Conservation (phyloP, 331 rosid species). For the Quercus lobata region DNA sequence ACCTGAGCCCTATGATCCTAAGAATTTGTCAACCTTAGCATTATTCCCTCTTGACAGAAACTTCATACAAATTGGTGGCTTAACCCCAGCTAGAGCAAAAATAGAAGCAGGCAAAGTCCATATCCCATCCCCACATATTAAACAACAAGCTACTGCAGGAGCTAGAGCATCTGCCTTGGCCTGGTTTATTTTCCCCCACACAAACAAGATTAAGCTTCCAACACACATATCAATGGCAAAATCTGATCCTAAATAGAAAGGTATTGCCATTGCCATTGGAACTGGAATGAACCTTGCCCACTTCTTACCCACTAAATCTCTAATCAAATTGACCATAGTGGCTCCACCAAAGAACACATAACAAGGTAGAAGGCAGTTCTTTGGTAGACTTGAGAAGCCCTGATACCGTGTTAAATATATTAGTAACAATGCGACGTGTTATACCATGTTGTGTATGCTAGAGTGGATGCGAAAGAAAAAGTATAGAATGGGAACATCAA, state of each 20-base stretch:
- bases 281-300: slow-evolving; percentile 29
- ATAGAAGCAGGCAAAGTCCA: slow-evolving; percentile 76
- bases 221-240: slow-evolving; percentile 50
- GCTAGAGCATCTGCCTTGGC: slow-evolving; percentile 67
- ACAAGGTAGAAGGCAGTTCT: too few relatives aligned
- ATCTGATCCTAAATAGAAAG: slow-evolving; percentile 41
- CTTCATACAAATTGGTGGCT: slow-evolving; percentile 84
- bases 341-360: too few relatives aligned
- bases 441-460: too few relatives aligned
- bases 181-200: slow-evolving; percentile 53
- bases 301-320: background rate
- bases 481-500: too few relatives aligned
- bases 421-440: too few relatives aligned
- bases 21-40: slow-evolving; percentile 32
- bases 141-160: slow-evolving; percentile 74
- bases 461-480: too few relatives aligned
- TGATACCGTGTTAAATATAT: too few relatives aligned
- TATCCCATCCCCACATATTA: slow-evolving; percentile 77
- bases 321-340: too few relatives aligned
- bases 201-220: slow-evolving; percentile 57
- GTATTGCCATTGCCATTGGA: slow-evolving; percentile 59
- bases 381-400: too few relatives aligned
- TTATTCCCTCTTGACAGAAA: slow-evolving; percentile 54
- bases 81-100: slow-evolving; percentile 59
- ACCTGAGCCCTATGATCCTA: slow-evolving; percentile 21